A percentile compares a stretch with the other conserved stretches of the same genome.
phyloP scores from a whole-genome alignment of 495 filamentous ascomycete genomes.

The Neurospora intermedia region DNA sequence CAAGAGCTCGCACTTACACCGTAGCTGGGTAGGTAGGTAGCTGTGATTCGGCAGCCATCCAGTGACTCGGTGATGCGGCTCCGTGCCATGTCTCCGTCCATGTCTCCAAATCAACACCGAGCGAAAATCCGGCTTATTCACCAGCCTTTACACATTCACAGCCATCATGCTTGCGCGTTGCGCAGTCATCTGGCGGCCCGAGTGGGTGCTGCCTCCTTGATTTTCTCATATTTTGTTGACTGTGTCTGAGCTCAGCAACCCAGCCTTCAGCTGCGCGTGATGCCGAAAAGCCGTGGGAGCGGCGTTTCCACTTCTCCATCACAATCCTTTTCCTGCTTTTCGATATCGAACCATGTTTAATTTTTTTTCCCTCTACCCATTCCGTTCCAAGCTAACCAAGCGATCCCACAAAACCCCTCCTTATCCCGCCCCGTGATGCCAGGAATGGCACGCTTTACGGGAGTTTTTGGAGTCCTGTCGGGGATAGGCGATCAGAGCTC shows the following conservation, averaged over 20 bases:
- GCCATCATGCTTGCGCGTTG: background rate
- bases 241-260: background rate
- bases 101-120: background rate
- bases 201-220: background rate
- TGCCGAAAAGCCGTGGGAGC: background rate
- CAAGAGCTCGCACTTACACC: background rate
- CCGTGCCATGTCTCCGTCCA: background rate
- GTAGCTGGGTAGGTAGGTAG: background rate
- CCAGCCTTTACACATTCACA: background rate
- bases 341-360: background rate
- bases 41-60: background rate
- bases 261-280: background rate
- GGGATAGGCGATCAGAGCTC: background rate
- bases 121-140: background rate
- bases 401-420: background rate
- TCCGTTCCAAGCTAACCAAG: background rate
- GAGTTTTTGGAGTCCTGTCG: slow-evolving; percentile 2
- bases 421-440: slow-evolving; percentile 2
- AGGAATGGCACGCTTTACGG: background rate
- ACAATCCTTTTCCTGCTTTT: background rate
- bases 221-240: background rate
- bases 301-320: background rate
- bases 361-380: background rate
- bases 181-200: background rate
- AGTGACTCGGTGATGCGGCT: background rate